phyloP scores from a whole-genome alignment of 306 rosid genomes.

The Trifolium repens region DNA sequence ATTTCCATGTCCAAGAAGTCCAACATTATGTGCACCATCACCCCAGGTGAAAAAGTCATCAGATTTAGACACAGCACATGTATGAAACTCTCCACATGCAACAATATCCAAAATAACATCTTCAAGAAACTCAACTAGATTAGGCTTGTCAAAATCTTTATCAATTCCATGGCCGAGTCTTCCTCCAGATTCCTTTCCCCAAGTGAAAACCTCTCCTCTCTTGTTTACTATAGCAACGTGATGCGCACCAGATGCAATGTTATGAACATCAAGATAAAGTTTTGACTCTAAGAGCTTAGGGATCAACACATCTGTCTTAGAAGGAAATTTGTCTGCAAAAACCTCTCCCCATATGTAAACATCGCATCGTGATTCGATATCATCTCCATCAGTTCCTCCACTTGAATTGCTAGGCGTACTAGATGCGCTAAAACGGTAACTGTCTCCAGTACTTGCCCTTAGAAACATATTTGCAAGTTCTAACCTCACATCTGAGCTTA shows the following conservation, averaged over 20 bases:
- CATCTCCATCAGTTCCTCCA: conserved; percentile 82
- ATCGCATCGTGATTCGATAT: conserved; percentile 72
- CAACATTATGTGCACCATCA: conserved; percentile 74
- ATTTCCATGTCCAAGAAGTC: conserved; percentile 88
- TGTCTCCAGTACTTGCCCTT: conserved; percentile 72
- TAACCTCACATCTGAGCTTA: conserved; percentile 66
- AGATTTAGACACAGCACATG: conserved; percentile 68
- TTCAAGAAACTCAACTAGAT: conserved; percentile 64
- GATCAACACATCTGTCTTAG: conserved; percentile 59
- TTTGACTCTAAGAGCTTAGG: conserved; percentile 80
- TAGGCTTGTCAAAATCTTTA: conserved; percentile 59
- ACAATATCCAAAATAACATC: conserved; percentile 59
- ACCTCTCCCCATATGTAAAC: conserved; percentile 87
- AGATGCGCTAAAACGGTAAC: conserved; percentile 70
- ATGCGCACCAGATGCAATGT: conserved; percentile 68
- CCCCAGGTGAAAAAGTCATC: conserved; percentile 87
- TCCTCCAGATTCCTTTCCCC: conserved; percentile 97
- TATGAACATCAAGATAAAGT: conserved; percentile 72
- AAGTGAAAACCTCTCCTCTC: conserved; percentile 91
- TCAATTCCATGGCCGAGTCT: conserved; percentile 86
- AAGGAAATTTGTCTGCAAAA: conserved; percentile 61
- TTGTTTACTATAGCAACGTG: conserved; percentile 78
- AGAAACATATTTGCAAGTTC: conserved; percentile 71
- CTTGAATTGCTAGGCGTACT: conserved; percentile 69
- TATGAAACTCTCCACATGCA: conserved; percentile 88